Base-by-base conservation (phyloP, 2,329 filamentous ascomycete species). In the Cytospora chrysosperma region DNA sequence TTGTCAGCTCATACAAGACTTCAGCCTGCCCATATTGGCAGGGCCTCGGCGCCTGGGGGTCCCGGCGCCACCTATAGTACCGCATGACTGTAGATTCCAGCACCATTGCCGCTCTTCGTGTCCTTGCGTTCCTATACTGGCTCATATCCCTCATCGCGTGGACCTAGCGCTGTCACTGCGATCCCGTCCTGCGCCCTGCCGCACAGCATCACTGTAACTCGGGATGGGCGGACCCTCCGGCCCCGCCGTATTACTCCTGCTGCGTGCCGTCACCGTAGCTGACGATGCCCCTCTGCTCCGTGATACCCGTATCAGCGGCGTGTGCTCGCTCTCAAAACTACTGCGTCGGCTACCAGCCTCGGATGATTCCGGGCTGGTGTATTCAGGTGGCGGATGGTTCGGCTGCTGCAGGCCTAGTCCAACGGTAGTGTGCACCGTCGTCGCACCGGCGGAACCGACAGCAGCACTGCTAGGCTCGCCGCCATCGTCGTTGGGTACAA, bases 131-230 rank as follows among this genome's bases (percentile, higher is more conserved):
- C 27, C 17, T 21, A 24, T 1, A 21, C 30, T 12, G n/a, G 13
- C 40, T 15, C 26, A 47, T 10, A 3, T 9, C 10, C 6, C 27
- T 62, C 26, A 55, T 24, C 71, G 63, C 68, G 56, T 32, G 19
- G 59, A 67, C 32, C 65, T 74, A 56, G 76, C 72, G 66, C 78
- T 81, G 56, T 76, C 75, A 68, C 79, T 80, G 65, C 78, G 75
- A 60, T 80, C 77, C 57, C 79, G 76, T 64, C 78, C 77, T 34
- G 79, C 79, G 54, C 82, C 82, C 68, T 85, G 81, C 62, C 78
- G 77, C 50, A 93, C 81, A 1, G 91, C 92, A 65, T 91, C 91
- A 73, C 88, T 91, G 73, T 96, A 96, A 70, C 86, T 93, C 2
- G 92, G 92, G 67, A 95, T 93, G 0, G 92, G 91, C 27, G 91